Evolutionary conservation across 176 grass and related monocot genomes (phyloP).

Genomic region (Alloteropsis semialata): DNA sequence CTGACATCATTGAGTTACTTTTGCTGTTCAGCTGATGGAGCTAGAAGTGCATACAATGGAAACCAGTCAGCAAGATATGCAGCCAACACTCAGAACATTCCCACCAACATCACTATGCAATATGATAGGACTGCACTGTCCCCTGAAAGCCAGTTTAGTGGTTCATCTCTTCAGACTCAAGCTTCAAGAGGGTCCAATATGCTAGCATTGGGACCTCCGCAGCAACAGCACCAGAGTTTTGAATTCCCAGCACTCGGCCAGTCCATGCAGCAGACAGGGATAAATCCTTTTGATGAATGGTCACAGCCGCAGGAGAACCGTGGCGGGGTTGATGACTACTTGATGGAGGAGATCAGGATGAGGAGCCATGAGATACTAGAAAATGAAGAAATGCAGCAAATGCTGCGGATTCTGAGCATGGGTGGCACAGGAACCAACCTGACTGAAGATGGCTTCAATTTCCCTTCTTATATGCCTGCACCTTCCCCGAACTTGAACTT

Average conservation of each 20-base stretch:
- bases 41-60: constrained; percentile 44
- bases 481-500: constrained; percentile 50
- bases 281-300: constrained; percentile 53
- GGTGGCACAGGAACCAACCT: constrained; percentile 58
- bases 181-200: constrained; percentile 44
- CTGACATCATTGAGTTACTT: constrained; percentile 7
- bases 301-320: constrained; percentile 36
- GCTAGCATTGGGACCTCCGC: constrained; percentile 51
- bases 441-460: constrained; percentile 52
- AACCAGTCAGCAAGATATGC: constrained; percentile 45
- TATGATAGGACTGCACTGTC: constrained; percentile 42
- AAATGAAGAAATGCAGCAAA: constrained; percentile 97
- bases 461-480: constrained; percentile 49
- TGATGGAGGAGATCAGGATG: constrained; percentile 95
- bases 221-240: constrained; percentile 53
- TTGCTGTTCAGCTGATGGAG: constrained; percentile 45
- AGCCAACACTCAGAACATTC: constrained; percentile 29
- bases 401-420: constrained; percentile 73
- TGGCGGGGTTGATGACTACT: constrained; percentile 66
- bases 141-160: constrained; percentile 51
- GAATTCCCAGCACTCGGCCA: constrained; percentile 43
- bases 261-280: constrained; percentile 32
- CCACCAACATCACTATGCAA: constrained; percentile 27
- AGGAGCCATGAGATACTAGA: constrained; percentile 92
- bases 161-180: constrained; percentile 43